Evolutionary conservation across 768 basidiomycete species (phyloP), one percentile per base, ranked within the genome.

Genomic region (Leucocoprinus leucothites): DNA sequence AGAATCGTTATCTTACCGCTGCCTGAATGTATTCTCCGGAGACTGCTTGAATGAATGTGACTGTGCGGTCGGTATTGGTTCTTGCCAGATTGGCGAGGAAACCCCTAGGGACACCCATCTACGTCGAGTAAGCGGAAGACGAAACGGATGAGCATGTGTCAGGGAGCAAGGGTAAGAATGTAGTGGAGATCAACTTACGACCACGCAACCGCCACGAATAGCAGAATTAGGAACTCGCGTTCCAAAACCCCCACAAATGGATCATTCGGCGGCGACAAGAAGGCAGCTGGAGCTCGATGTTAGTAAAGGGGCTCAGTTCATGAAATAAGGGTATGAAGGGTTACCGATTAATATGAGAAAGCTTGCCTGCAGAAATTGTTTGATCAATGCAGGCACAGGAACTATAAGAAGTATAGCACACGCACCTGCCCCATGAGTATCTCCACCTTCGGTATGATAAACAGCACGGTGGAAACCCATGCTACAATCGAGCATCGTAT

Each of bases 61-160:
- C 80, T 21, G 61, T 65, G 2, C 74, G 66, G 50, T 75, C 67
- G 14, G 68, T 73, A 35, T 80, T 61, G 1, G 60, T 69, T 11
- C 89, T 79, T 1, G 84, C 74, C 3, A 87, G 63, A 61, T 80
- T 71, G 2, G 88, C 84, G 3, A 89, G 67, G 57, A 78, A 79
- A 89, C 80, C 3, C 80, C 89, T 3, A 91, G 70, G 62, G 82
- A 85, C 9, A 70, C 68, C 87, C 87, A 91, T 22, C 87, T 89
- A 31, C 28, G 60, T 21, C 38, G 18, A 18, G 34, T 14, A 14
- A 50, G 51, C 5, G 6, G 6, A 31, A 31, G 16, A 14, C 26
- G 16, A 14, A 53, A 51, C 41, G 51, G 31, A 40, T 54, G n/a
- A 34, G 44, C 57, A 34, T 22, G 19, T 48, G 19, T 18, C 26